Base-by-base conservation (phyloP, 257 asterid species). In the Jacaranda copaia region DNA sequence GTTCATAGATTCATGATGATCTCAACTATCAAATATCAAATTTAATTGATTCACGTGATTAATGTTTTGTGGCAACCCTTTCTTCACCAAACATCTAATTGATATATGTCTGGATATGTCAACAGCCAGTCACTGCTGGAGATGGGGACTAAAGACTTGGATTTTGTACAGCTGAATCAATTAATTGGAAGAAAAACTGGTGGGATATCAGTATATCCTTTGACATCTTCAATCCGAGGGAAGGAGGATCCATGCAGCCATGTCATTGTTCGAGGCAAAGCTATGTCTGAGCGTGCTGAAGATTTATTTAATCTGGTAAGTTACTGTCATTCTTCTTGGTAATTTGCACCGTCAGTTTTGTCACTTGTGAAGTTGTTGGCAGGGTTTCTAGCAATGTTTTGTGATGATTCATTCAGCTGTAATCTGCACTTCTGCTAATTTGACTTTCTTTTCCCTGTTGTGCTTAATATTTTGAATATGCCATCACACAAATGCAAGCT, bases 161-260 rank as follows among this genome's bases (percentile, higher is more conserved):
- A 96, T 68, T 96, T 96, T 79, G 99, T 96, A 62, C 97, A 93
- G 79, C 81, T 96, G 85, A 96, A 91, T 79, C 99, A 89, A 84
- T 85, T 93, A 81, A 91, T 96, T 76, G 99, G 99, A 80, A 88
- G 98, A 81, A 96, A 96, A 90, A 96, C 98, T 73, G 98, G 99
- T 40, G 99, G 99, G 64, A 91, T 96, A 77, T 93, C 98, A 5
- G 89, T 96, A 64, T 96, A 93, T 85, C 98, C 99, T 45, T 89
- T 86, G 80, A 93, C 96, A 73, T 96, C 99, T 80, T 90, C 98
- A 39, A 81, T 88, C 67, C 89, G 86, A 78, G 97, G 97, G 77
- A 85, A 86, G 86, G 88, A 78, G 84, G 88, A 86, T 48, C 99
- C 99, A 25, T 87, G 88, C 86, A 90, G 91, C 85, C 91, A 75